Percentiles rank a stretch among this genome's conserved stretches.
Evolutionary conservation across 768 basidiomycete species (phyloP).

Genomic region (Wakefieldia striispora): DNA sequence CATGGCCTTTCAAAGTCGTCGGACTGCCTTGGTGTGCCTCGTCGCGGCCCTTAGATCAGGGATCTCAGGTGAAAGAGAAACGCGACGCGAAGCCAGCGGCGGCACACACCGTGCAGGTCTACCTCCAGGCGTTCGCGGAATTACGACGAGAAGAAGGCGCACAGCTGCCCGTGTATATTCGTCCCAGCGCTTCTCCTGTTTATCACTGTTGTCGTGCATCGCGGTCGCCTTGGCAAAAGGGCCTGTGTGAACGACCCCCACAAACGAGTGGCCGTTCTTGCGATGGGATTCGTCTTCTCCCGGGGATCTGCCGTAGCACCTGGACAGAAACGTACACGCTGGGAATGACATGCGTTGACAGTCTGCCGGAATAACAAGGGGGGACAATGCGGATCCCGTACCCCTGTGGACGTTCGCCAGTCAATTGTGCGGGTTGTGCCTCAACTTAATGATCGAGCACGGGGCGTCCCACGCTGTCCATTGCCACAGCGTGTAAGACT

Average conservation of each 20-base stretch:
- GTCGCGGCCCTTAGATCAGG: background rate
- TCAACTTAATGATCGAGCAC: too few species aligned
- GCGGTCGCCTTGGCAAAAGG: too few species aligned
- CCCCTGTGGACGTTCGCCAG: too few species aligned
- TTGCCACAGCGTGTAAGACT: background rate
- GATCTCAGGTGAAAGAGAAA: background rate
- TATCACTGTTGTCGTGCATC: background rate
- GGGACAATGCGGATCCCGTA: too few species aligned
- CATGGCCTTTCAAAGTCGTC: slow-evolving; percentile 7
- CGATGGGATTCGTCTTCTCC: background rate
- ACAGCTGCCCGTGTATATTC: background rate
- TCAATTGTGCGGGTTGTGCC: too few species aligned
- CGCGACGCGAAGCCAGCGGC: background rate
- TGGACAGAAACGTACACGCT: background rate
- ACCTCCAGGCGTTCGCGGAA: too few species aligned
- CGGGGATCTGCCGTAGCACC: too few species aligned
- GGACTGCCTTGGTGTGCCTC: background rate
- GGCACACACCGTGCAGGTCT: background rate
- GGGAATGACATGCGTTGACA: too few species aligned
- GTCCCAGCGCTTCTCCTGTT: background rate
- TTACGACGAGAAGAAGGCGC: background rate
- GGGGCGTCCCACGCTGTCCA: background rate
- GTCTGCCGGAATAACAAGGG: too few species aligned
- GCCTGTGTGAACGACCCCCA: background rate
- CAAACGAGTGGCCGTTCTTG: background rate